Conservation (phyloP, 768 basidiomycete species). For the Coprinopsis sp. region DNA sequence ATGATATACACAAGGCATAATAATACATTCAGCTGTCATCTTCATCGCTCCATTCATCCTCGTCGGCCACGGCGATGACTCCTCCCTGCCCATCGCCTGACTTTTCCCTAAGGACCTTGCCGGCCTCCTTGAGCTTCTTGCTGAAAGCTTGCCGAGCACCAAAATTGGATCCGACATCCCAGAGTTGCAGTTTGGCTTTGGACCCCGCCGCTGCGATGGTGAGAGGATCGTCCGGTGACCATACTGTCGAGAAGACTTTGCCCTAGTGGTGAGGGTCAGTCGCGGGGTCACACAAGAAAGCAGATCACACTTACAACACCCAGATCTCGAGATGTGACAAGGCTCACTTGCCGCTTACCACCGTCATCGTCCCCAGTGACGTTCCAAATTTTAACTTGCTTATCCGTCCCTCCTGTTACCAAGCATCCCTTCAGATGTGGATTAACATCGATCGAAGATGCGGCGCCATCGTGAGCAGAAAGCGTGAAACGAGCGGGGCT, state of each 20-base stretch:
- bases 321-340: conserved; percentile 84
- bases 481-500: conserved; percentile 82
- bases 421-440: conserved; percentile 87
- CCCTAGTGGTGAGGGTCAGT: conserved; percentile 48
- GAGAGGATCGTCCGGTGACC: conserved; percentile 92
- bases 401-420: conserved; percentile 92
- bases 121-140: conserved; percentile 68
- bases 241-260: conserved; percentile 89
- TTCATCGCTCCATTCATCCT: conserved; percentile 64
- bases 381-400: conserved; percentile 96
- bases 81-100: conserved; percentile 45
- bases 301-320: conserved; percentile 63
- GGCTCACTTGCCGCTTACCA: conserved; percentile 70
- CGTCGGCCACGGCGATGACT: conserved; percentile 63
- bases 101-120: conserved; percentile 62
- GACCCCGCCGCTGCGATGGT: conserved; percentile 94
- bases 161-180: conserved; percentile 86
- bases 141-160: conserved; percentile 83
- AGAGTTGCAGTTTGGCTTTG: conserved; percentile 89
- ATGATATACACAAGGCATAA: background rate
- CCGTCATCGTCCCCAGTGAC: conserved; percentile 58
- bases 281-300: background rate
- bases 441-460: conserved; percentile 86
- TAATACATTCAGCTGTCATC: conserved; percentile 31
- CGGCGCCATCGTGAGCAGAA: conserved; percentile 89